Conservation (phyloP, 441 rosid genomes). For the Erodium moschatum region DNA sequence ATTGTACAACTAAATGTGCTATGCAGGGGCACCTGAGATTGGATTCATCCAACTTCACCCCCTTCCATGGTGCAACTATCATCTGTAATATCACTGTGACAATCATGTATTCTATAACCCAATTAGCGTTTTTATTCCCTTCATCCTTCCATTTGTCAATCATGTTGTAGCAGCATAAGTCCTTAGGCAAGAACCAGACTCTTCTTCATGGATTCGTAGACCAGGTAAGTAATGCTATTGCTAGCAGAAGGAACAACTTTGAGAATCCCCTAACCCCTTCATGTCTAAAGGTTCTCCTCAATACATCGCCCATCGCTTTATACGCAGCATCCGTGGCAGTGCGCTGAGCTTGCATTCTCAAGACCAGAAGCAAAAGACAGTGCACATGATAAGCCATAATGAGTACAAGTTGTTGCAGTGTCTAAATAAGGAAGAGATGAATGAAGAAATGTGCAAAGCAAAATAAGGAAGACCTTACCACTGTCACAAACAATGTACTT, state of each 20-base stretch:
- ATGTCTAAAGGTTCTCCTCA: constrained; percentile 40
- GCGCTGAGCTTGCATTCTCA: constrained; percentile 63
- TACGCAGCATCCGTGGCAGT: constrained; percentile 23
- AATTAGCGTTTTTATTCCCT: constrained; percentile 11
- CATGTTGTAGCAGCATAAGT: no score
- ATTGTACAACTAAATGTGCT: not conserved
- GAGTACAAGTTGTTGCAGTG: not conserved
- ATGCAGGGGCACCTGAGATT: no score
- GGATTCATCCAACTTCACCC: not conserved
- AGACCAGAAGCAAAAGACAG: constrained; percentile 14
- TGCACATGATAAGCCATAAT: not conserved
- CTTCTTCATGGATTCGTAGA: constrained; percentile 58
- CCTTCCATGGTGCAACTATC: no score
- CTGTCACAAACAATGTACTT: constrained; percentile 38
- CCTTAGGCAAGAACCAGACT: constrained; percentile 42
- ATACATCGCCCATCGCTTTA: constrained; percentile 42
- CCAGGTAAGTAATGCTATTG: constrained; percentile 73
- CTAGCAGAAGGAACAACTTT: constrained; percentile 82
- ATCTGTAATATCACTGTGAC: not conserved
- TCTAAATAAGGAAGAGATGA: not conserved
- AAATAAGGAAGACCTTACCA: constrained; percentile 29
- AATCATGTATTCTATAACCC: constrained; percentile 1
- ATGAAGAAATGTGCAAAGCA: not conserved
- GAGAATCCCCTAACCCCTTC: constrained; percentile 64
- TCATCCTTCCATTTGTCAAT: constrained; percentile 22